Percentiles rank a stretch among this genome's conserved stretches.
Evolutionary conservation across 2,329 filamentous ascomycete genomes (phyloP).

Genomic region (Teratosphaeria zuluensis): DNA sequence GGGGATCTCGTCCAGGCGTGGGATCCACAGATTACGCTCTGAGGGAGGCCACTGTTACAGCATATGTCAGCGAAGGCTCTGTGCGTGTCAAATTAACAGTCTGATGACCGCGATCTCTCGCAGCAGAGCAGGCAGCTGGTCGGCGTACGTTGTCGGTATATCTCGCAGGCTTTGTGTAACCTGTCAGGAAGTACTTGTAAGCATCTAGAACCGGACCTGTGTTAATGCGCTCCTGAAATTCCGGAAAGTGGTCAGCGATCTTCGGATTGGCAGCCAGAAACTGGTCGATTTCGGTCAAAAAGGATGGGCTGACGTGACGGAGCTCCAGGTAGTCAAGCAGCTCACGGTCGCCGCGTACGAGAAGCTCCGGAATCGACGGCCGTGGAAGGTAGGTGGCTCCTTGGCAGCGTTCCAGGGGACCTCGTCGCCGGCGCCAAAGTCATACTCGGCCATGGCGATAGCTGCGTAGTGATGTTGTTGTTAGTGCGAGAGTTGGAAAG

Average conservation of each 20-base stretch:
- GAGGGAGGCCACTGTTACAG: neutral
- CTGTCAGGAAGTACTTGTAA: conserved; percentile 2
- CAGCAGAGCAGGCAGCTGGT: too few relatives aligned
- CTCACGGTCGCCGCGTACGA: neutral
- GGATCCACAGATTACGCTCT: too few relatives aligned
- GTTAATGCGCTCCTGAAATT: neutral
- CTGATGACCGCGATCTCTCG: too few relatives aligned
- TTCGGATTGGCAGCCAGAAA: conserved; percentile 1
- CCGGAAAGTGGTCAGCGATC: neutral
- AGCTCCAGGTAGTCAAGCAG: neutral
- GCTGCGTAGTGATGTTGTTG: too few relatives aligned
- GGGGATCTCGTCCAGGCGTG: too few relatives aligned
- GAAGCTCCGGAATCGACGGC: conserved; percentile 1
- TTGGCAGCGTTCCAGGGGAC: too few relatives aligned
- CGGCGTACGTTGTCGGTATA: too few relatives aligned
- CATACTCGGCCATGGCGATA: too few relatives aligned
- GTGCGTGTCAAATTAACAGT: too few relatives aligned
- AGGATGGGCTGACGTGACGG: neutral
- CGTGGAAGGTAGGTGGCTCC: too few relatives aligned
- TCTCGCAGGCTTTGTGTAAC: neutral
- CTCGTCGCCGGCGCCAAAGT: too few relatives aligned
- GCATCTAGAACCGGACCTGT: neutral
- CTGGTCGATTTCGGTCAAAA: conserved; percentile 1
- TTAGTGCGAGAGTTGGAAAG: too few relatives aligned
- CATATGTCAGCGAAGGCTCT: neutral